Conservation (phyloP, 768 basidiomycete genomes). For the Lactarius tabidus region DNA sequence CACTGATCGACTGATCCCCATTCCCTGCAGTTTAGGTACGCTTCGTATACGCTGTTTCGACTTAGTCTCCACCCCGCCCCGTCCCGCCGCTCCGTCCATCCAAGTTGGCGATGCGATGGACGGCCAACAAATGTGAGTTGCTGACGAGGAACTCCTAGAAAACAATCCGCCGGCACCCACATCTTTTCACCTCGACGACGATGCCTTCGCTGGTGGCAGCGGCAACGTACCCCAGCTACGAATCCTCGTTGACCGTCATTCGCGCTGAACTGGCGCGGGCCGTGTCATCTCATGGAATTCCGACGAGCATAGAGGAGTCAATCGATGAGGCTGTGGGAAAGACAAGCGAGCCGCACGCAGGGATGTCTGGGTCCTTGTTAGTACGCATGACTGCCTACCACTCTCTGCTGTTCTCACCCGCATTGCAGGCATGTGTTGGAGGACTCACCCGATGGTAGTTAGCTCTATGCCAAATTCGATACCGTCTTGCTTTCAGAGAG, state of each 20-base stretch:
- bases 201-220: constrained; percentile 62
- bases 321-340: constrained; percentile 46
- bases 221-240: constrained; percentile 45
- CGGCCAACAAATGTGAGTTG: constrained; percentile 1
- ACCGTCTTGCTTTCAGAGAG: constrained; percentile 16
- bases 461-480: constrained; percentile 12
- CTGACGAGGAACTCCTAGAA: neutral
- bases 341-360: neutral
- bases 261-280: constrained; percentile 58
- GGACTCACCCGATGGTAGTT: constrained; percentile 28
- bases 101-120: constrained; percentile 9
- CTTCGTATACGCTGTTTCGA: too few species aligned
- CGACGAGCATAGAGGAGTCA: constrained; percentile 36
- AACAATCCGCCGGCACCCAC: neutral
- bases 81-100: neutral
- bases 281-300: constrained; percentile 36
- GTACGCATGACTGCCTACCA: constrained; percentile 4
- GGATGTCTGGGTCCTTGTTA: neutral
- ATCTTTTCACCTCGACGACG: constrained; percentile 48
- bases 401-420: neutral
- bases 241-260: constrained; percentile 59
- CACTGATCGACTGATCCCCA: too few species aligned
- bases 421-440: constrained; percentile 32
- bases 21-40: too few species aligned
- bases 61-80: too few species aligned